A percentile compares a stretch with the other conserved stretches of the same genome.
Conservation (phyloP, 2,329 filamentous ascomycete species). For the Cercospora beticola region DNA sequence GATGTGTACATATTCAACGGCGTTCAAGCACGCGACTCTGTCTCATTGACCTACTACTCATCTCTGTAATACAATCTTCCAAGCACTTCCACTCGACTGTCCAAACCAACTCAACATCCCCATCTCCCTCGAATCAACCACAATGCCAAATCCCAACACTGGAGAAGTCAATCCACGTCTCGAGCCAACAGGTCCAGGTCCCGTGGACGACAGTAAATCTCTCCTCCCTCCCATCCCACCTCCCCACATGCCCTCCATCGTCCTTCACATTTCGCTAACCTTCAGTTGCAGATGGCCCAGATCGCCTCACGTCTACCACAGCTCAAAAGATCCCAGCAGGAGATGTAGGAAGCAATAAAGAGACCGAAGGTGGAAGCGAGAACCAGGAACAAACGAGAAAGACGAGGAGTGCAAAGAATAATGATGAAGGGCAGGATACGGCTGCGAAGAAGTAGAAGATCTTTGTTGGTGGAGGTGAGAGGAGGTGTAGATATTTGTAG, state of each 20-base stretch:
- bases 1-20: not conserved
- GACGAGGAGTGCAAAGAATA: conserved; percentile 14
- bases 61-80: not conserved
- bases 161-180: conserved; percentile 14
- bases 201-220: conserved; percentile 7
- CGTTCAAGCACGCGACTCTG: not conserved
- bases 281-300: not conserved
- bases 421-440: conserved; percentile 13
- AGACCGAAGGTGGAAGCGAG: conserved; percentile 15
- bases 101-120: too few species aligned
- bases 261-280: not conserved
- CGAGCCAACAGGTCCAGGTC: conserved; percentile 9
- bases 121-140: not conserved
- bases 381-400: conserved; percentile 15
- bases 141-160: conserved; percentile 19
- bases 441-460: conserved; percentile 14
- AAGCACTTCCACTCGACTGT: too few species aligned
- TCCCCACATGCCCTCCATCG: not conserved
- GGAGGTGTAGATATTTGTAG: not conserved
- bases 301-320: not conserved
- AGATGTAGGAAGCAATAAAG: conserved; percentile 13
- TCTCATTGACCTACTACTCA: not conserved
- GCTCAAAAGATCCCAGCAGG: conserved; percentile 7
- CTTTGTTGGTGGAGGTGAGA: not conserved
- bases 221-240: not conserved